Base-by-base conservation (phyloP, 352 stramenopile genomes). In the Blastocystis sp. region DNA sequence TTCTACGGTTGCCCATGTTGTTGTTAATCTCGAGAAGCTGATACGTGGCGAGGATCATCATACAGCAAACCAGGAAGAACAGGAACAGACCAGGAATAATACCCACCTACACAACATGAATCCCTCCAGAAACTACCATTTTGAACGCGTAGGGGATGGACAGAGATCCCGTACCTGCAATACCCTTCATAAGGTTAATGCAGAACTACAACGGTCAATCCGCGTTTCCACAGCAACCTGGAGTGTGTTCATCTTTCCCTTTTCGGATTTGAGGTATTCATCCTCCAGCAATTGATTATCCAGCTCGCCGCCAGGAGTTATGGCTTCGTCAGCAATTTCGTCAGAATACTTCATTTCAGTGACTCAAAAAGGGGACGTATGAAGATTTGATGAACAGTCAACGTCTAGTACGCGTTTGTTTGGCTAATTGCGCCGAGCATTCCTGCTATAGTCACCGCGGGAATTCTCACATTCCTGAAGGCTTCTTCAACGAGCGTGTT, bases 161-260 rank as follows among this genome's bases (percentile, higher is more conserved):
- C 17, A 81, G n/a, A 21, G 71, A 81, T 81, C 71, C 71, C 9
- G 71, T 81, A 41, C 71, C 71, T 64, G 71, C 71, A 81, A 81
- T 81, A 81, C 71, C 71, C 52, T 81, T 81, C 71, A 81, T 81
- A 65, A 81, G 71, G 48, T 81, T 81, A 14, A 81, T 21, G 41
- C 71, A 81, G 28, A 81, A 81, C 71, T 81, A 81, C 53, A 48
- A n/a, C 43, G 28, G 43, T 45, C 28, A 81, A 45, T 5, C 28
- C n/a, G 41, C 9, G 1, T 38, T 40, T 19, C 45, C n/a, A n/a
- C 21, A n/a, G n/a, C 21, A 65, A 81, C 71, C 48, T 56, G 23
- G 28, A 81, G 41, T 52, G 71, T 81, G 23, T 81, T 81, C 71
- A 81, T 81, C 48, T 81, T 81, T 17, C 71, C 71, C 56, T 81